Conservation (phyloP, 139 green algal species). For the Coccomyxa sp. region DNA sequence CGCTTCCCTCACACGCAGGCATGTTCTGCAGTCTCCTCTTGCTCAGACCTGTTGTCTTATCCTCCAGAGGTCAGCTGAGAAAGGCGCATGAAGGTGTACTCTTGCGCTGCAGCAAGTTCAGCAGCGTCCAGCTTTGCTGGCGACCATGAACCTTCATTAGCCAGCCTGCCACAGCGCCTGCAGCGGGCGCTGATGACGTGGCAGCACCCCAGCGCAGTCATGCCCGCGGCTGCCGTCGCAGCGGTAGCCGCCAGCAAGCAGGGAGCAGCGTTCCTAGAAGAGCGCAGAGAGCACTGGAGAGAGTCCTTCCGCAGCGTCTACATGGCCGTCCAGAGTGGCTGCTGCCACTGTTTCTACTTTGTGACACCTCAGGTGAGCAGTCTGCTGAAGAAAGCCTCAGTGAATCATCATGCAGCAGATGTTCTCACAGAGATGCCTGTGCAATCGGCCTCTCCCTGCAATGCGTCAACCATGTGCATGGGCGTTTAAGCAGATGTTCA, state of each 20-base stretch:
- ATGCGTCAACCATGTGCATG: not conserved
- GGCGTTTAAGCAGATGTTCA: not conserved
- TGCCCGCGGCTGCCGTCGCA: not conserved
- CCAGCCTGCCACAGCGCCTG: slow-evolving; percentile 24
- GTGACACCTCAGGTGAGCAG: slow-evolving; percentile 23
- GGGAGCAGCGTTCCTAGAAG: slow-evolving; percentile 10
- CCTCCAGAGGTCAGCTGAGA: not conserved
- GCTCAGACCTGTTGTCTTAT: too few relatives aligned
- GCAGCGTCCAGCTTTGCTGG: not conserved
- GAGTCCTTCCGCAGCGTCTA: slow-evolving; percentile 46
- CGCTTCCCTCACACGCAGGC: too few relatives aligned
- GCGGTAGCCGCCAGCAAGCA: not conserved
- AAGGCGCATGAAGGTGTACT: not conserved
- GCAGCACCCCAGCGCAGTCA: slow-evolving; percentile 31
- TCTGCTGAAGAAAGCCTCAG: too few relatives aligned
- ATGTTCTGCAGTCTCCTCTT: too few relatives aligned
- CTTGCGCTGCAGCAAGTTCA: not conserved
- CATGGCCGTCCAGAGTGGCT: slow-evolving; percentile 19
- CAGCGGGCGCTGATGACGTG: slow-evolving; percentile 39
- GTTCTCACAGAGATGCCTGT: not conserved
- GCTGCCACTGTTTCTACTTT: slow-evolving; percentile 45
- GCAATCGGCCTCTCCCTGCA: not conserved
- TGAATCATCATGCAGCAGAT: not conserved
- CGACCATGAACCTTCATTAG: not conserved
- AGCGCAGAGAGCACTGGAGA: slow-evolving; percentile 38